Conservation (phyloP, 2,329 filamentous ascomycete genomes). For the Penicillium sp. region DNA sequence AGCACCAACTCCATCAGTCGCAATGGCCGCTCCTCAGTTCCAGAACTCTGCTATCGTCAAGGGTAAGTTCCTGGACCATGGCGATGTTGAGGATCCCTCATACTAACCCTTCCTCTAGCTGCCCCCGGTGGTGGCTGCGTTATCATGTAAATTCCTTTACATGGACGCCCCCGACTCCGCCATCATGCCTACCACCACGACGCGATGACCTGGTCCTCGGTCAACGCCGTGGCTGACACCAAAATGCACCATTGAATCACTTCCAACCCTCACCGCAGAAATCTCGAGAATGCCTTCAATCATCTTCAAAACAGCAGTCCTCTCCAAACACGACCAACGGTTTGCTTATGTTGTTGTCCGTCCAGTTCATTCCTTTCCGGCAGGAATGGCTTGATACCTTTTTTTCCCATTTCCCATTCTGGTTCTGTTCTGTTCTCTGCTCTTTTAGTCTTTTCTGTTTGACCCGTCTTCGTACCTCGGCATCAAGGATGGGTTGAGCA, state of each 20-base stretch:
- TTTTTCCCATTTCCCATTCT: slow-evolving; percentile 1
- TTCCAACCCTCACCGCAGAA: not conserved
- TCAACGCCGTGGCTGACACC: slow-evolving; percentile 1
- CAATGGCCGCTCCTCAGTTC: slow-evolving; percentile 25
- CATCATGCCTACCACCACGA: not conserved
- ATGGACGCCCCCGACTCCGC: slow-evolving; percentile 15
- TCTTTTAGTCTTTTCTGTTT: not conserved
- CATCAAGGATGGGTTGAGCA: not conserved
- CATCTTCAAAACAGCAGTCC: not conserved
- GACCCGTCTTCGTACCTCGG: not conserved
- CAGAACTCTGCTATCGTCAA: slow-evolving; percentile 23
- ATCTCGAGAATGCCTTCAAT: not conserved
- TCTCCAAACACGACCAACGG: slow-evolving; percentile 4
- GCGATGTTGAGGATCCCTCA: not conserved
- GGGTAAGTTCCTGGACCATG: slow-evolving; percentile 15
- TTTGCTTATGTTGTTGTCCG: slow-evolving; percentile 5
- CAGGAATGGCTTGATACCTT: not conserved
- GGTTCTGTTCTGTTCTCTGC: not conserved
- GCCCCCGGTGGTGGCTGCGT: slow-evolving; percentile 31
- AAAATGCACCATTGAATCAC: not conserved
- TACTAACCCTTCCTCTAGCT: slow-evolving; percentile 11
- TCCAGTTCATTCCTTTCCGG: slow-evolving; percentile 15
- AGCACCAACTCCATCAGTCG: slow-evolving; percentile 18
- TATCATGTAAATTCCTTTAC: slow-evolving; percentile 24
- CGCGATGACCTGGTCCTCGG: slow-evolving; percentile 2